Evolutionary conservation across 2,329 filamentous ascomycete species (phyloP).

Genomic region (Clonostachys rhizophaga): DNA sequence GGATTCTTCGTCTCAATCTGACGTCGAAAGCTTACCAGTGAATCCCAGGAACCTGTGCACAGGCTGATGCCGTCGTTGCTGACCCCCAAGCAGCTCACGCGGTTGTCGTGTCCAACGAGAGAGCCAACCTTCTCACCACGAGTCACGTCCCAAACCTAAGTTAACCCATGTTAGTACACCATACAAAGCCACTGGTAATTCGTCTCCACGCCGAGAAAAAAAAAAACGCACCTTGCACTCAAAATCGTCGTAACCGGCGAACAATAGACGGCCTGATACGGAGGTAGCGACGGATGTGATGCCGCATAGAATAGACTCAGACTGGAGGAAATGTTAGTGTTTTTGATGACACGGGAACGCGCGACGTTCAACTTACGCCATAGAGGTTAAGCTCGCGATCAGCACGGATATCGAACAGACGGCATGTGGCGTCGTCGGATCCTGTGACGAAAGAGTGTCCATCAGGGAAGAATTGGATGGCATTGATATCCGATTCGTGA

Average conservation of each 20-base stretch:
- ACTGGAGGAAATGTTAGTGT: slow-evolving; percentile 47
- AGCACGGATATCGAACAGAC: slow-evolving; percentile 95
- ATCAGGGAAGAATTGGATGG: slow-evolving; percentile 98
- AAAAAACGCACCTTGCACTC: slow-evolving; percentile 85
- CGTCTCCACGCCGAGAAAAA: background rate
- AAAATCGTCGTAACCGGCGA: slow-evolving; percentile 97
- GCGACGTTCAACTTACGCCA: slow-evolving; percentile 43
- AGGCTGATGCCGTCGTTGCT: slow-evolving; percentile 99
- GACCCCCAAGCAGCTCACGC: slow-evolving; percentile 96
- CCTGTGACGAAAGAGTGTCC: slow-evolving; percentile 98
- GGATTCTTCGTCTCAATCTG: background rate
- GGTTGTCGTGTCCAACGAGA: slow-evolving; percentile 95
- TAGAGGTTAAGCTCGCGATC: slow-evolving; percentile 74
- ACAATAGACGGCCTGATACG: slow-evolving; percentile 89
- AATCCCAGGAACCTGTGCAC: slow-evolving; percentile 99
- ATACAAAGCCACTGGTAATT: slow-evolving; percentile 3
- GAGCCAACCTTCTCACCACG: slow-evolving; percentile 96
- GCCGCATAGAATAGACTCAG: slow-evolving; percentile 93
- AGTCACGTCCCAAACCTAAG: slow-evolving; percentile 93
- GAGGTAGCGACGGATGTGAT: slow-evolving; percentile 98
- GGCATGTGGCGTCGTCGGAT: slow-evolving; percentile 95
- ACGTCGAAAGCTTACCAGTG: slow-evolving; percentile 65
- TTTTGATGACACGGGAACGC: background rate
- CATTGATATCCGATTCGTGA: slow-evolving; percentile 98
- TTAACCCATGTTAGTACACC: slow-evolving; percentile 2